A percentile compares a stretch with the other conserved stretches of the same genome.
Evolutionary conservation across 345 rosid genomes (phyloP).

Genomic region (Jatropha curcas): DNA sequence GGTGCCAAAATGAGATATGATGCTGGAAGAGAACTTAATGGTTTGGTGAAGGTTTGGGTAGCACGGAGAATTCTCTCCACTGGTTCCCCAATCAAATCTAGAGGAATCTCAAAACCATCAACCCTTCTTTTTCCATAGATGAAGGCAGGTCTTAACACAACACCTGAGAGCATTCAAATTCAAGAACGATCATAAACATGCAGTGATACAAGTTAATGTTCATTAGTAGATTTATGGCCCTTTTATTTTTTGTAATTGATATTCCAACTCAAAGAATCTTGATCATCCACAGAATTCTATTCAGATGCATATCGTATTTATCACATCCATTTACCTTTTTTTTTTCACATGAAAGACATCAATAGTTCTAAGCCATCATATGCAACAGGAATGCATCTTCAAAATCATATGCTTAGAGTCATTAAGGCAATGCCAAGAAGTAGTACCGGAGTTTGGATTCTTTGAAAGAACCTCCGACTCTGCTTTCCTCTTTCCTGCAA

Average conservation of each 20-base stretch:
- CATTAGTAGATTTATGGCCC: conserved; percentile 27
- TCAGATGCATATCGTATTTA: neutral
- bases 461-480: conserved; percentile 88
- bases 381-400: neutral
- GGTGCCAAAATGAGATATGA: conserved; percentile 82
- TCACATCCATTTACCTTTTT: neutral
- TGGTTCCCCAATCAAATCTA: conserved; percentile 78
- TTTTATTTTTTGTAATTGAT: neutral
- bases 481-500: conserved; percentile 84
- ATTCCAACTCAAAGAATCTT: neutral
- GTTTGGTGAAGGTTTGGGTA: conserved; percentile 57
- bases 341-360: neutral
- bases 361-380: neutral
- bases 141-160: conserved; percentile 82
- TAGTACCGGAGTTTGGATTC: conserved; percentile 77
- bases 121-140: conserved; percentile 76
- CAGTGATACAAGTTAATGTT: conserved; percentile 30
- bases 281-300: neutral
- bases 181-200: neutral
- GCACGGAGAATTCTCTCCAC: conserved; percentile 57
- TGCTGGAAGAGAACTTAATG: conserved; percentile 69
- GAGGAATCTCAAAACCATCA: conserved; percentile 75
- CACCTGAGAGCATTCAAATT: conserved; percentile 48
- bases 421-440: neutral
- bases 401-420: neutral